phyloP scores from a whole-genome alignment of 2,329 filamentous ascomycete genomes.

The Chaetomium strumarium region DNA sequence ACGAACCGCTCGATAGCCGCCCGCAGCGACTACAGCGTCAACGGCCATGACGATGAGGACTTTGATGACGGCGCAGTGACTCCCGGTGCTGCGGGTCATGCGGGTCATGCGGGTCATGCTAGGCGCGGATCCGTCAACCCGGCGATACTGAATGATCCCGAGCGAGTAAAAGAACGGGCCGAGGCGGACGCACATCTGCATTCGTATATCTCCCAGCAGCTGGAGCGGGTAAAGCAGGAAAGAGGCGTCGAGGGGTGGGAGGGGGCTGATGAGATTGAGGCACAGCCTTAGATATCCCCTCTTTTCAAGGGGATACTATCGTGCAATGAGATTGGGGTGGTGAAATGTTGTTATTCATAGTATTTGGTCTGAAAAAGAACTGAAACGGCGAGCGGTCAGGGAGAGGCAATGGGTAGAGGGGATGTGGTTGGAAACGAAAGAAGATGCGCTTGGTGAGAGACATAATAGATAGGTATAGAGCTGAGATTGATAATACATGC shows the following conservation, averaged over 20 bases:
- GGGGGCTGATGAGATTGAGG: constrained; percentile 44
- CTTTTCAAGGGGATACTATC: neutral
- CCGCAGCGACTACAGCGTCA: constrained; percentile 65
- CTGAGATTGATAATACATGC: neutral
- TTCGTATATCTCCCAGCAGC: constrained; percentile 74
- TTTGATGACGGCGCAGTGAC: constrained; percentile 27
- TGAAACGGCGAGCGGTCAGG: too few species aligned
- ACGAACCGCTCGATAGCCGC: constrained; percentile 78
- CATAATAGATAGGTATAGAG: constrained; percentile 6
- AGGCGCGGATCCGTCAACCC: constrained; percentile 29
- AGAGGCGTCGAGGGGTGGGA: constrained; percentile 34
- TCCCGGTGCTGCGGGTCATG: neutral
- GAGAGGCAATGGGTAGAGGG: too few species aligned
- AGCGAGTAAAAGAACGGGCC: constrained; percentile 41
- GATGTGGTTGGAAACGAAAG: too few species aligned
- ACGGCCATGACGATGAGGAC: constrained; percentile 34
- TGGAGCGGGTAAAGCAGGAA: constrained; percentile 64
- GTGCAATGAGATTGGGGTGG: neutral
- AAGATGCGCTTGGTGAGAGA: neutral
- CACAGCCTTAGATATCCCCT: constrained; percentile 21
- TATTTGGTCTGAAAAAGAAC: too few species aligned
- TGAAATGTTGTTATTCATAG: neutral
- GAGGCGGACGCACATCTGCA: constrained; percentile 67
- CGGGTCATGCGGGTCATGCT: constrained; percentile 10
- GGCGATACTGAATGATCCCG: constrained; percentile 38